phyloP scores from a whole-genome alignment of 1,284 basidiomycete species.

The Irpex lacteus region DNA sequence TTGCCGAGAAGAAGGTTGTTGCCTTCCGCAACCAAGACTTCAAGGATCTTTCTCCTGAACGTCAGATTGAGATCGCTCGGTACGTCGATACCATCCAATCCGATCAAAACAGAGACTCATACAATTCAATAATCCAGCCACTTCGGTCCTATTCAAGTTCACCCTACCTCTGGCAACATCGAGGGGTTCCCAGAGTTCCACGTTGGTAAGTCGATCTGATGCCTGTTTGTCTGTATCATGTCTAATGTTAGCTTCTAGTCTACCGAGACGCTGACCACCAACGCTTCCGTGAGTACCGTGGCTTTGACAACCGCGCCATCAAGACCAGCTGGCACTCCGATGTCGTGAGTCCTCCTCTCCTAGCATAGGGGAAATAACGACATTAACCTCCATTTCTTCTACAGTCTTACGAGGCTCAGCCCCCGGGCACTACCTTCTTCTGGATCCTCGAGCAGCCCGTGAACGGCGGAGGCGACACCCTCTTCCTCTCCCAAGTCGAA shows the following conservation, averaged over 20 bases:
- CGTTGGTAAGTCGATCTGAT: slow-evolving; percentile 33
- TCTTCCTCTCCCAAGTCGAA: slow-evolving; percentile 58
- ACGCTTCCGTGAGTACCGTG: slow-evolving; percentile 31
- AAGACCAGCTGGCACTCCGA: slow-evolving; percentile 45
- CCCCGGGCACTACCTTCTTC: slow-evolving; percentile 60
- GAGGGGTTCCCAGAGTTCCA: slow-evolving; percentile 51
- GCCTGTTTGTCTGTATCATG: neutral
- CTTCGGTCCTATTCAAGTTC: slow-evolving; percentile 59
- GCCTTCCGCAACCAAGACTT: slow-evolving; percentile 59
- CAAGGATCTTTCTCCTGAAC: slow-evolving; percentile 49
- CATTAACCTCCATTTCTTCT: neutral
- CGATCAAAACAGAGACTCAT: neutral
- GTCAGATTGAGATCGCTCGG: slow-evolving; percentile 45
- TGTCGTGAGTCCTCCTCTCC: slow-evolving; percentile 29
- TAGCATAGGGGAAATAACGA: neutral
- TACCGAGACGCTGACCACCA: slow-evolving; percentile 38
- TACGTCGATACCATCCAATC: neutral
- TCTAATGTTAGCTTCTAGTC: slow-evolving; percentile 22
- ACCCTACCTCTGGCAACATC: slow-evolving; percentile 52
- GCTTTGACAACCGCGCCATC: slow-evolving; percentile 26
- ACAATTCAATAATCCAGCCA: slow-evolving; percentile 25
- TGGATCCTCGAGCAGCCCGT: slow-evolving; percentile 46
- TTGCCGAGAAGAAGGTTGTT: slow-evolving; percentile 58
- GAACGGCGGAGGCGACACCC: slow-evolving; percentile 51
- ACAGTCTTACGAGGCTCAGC: slow-evolving; percentile 57